Conservation (phyloP, 768 basidiomycete species). For the Pleurotus tuoliensis region DNA sequence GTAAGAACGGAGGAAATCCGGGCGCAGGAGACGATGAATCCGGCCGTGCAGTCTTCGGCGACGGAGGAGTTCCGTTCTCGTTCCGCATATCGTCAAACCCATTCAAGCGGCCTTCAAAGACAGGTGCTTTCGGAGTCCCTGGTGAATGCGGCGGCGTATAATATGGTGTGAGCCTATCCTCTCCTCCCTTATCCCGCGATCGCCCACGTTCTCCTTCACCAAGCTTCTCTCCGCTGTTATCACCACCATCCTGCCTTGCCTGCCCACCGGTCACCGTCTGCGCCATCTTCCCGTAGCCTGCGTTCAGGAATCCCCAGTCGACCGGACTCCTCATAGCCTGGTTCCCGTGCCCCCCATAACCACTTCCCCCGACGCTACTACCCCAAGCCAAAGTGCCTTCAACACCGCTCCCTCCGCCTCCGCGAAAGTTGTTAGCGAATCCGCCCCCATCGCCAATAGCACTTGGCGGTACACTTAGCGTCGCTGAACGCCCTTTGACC, state of each 20-base stretch:
- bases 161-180: constrained; percentile 45
- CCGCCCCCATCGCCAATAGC: constrained; percentile 4
- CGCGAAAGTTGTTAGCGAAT: not conserved
- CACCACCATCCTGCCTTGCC: not conserved
- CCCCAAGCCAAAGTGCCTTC: not conserved
- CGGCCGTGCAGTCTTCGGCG: constrained; percentile 63
- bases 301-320: constrained; percentile 4
- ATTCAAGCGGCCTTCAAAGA: not conserved
- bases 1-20: not conserved
- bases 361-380: not conserved
- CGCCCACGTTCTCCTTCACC: not conserved
- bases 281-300: constrained; percentile 1
- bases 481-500: not conserved
- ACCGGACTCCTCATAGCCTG: constrained; percentile 6
- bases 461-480: constrained; percentile 6
- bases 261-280: not conserved
- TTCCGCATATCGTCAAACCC: not conserved
- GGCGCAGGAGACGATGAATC: constrained; percentile 26
- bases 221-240: not conserved
- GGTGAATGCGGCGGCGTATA: constrained; percentile 53
- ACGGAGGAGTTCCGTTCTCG: constrained; percentile 35
- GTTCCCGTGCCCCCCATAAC: not conserved
- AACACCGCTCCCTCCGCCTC: not conserved
- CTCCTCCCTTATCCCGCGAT: not conserved
- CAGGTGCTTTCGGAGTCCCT: constrained; percentile 34